phyloP scores from a whole-genome alignment of 441 rosid species.

The Jatropha podagrica region DNA sequence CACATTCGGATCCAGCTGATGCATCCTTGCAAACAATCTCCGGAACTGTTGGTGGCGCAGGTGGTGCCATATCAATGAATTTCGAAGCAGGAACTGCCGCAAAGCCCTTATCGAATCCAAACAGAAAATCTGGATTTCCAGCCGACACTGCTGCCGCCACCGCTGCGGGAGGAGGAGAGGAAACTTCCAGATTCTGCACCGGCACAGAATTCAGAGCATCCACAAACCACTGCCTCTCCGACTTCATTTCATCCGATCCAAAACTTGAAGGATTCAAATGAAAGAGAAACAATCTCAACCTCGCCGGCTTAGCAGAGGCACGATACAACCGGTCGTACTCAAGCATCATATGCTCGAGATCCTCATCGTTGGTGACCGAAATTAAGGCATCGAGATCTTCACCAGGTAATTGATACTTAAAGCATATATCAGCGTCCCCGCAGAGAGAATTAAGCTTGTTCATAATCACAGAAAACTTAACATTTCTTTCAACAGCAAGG shows the following conservation, averaged over 20 bases:
- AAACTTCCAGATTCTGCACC: slow-evolving; percentile 33
- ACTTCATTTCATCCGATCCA: slow-evolving; percentile 31
- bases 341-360: slow-evolving; percentile 62
- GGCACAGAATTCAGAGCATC: slow-evolving; percentile 53
- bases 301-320: slow-evolving; percentile 45
- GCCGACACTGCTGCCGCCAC: slow-evolving; percentile 17
- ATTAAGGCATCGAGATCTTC: slow-evolving; percentile 66
- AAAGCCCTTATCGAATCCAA: slow-evolving; percentile 48
- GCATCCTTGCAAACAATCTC: slow-evolving; percentile 32
- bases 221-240: slow-evolving; percentile 61
- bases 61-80: slow-evolving; percentile 21
- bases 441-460: slow-evolving; percentile 41
- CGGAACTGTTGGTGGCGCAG: slow-evolving; percentile 21
- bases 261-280: slow-evolving; percentile 26
- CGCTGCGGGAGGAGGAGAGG: slow-evolving; percentile 32
- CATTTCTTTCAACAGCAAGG: slow-evolving; percentile 45
- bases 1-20: slow-evolving; percentile 42
- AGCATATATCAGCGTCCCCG: slow-evolving; percentile 37
- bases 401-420: slow-evolving; percentile 67
- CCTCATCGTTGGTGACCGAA: slow-evolving; percentile 64
- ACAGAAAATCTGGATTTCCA: slow-evolving; percentile 44
- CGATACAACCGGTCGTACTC: slow-evolving; percentile 52
- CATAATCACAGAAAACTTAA: slow-evolving; percentile 39
- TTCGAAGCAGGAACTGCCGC: slow-evolving; percentile 20
- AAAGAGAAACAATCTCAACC: slow-evolving; percentile 55